Percentiles rank a stretch among this genome's conserved stretches.
Evolutionary conservation across 441 rosid genomes (phyloP).

Genomic region (Pelargonium citronellum): DNA sequence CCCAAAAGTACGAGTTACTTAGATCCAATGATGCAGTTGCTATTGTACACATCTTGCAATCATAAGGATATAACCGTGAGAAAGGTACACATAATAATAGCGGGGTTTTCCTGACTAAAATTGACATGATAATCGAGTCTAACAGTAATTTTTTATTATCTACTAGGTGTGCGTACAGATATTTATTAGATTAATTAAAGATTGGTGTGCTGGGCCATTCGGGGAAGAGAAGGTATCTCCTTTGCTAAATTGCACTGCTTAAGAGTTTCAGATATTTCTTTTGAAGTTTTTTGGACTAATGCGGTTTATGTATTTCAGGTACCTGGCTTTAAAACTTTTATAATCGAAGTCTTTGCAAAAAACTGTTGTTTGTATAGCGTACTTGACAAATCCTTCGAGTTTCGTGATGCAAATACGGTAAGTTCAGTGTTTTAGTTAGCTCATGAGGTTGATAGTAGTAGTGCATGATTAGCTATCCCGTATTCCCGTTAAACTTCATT

Average conservation of each 20-base stretch:
- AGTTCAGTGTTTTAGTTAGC: conserved; percentile 7
- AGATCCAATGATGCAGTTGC: conserved; percentile 22
- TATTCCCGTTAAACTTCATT: not conserved
- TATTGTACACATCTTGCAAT: conserved; percentile 24
- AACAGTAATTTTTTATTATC: not conserved
- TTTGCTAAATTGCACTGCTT: conserved; percentile 5
- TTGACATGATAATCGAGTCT: not conserved
- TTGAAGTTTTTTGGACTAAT: not conserved
- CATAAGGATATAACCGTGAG: conserved; percentile 24
- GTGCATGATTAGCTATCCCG: not conserved
- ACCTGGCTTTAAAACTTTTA: conserved; percentile 24
- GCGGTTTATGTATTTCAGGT: conserved; percentile 17
- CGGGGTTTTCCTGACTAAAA: not conserved
- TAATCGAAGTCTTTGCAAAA: conserved; percentile 21
- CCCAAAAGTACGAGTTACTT: conserved; percentile 21
- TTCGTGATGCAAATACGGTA: conserved; percentile 30
- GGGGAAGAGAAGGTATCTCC: conserved; percentile 24
- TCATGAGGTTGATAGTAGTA: not conserved
- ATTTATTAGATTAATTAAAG: conserved; percentile 25
- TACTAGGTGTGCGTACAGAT: conserved; percentile 26
- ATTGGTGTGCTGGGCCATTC: conserved; percentile 25
- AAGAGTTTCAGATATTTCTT: not conserved
- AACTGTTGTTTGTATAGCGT: conserved; percentile 29
- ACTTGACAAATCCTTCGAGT: conserved; percentile 29
- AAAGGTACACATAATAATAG: conserved; percentile 18